Evolutionary conservation across 2,329 filamentous ascomycete genomes (phyloP), one percentile per base, ranked within the genome.

Genomic region (Trichophaea hybrida): DNA sequence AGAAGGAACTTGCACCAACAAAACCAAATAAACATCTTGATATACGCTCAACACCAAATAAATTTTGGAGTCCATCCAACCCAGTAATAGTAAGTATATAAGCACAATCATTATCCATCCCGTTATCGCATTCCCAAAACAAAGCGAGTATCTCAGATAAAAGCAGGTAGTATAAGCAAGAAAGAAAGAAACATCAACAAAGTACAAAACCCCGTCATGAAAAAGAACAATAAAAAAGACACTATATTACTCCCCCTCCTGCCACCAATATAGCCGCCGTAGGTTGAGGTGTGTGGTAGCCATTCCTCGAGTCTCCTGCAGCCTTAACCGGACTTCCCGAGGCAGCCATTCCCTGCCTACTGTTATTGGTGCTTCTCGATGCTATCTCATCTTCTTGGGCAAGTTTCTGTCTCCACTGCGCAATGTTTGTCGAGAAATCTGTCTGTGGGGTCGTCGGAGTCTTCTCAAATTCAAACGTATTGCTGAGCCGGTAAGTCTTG

Each of bases 401-500:
- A n/a, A 67, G 54, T 55, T 65, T 66, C 38, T 67, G 65, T 51
- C 67, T 57, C 66, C 67, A 68, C 55, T 67, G 62, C 24, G 65
- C 64, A 57, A 68, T 65, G 50, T 63, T 68, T 44, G 61, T 68
- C n/a, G 63, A 66, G 12, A 69, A 60, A 52, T 69, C 68, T 24
- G 12, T 24, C 50, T 53, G 50, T 43, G 52, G 33, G 35, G 33
- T 55, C 13, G 34, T 55, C 6, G 73, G 72, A 1, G 71, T 73
- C 43, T 72, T 75, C 59, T 95, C 90, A 68, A 94, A 90, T 70
- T 96, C 90, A 68, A 94, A 94, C 55, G 86, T 83, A 69, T 85
- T 90, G 72, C 88, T 94, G 49, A 96, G 75, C 31, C 93, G 85
- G 72, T 97, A 96, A 69, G 88, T 94, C 73, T 94, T 93, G 74